phyloP scores from a whole-genome alignment of 2,329 filamentous ascomycete species.

The Alternaria solani region DNA sequence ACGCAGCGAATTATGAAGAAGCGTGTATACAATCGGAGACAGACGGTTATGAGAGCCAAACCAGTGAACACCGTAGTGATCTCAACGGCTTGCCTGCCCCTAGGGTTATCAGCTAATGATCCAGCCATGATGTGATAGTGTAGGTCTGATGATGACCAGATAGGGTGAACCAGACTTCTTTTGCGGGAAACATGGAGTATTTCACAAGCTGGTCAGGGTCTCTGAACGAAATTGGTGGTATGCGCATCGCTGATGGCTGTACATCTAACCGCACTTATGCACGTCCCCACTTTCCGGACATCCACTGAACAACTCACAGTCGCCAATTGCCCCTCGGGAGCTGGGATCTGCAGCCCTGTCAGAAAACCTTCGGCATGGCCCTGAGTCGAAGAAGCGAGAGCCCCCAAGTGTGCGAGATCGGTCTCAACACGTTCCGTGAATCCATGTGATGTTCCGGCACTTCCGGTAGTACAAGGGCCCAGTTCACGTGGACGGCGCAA shows the following conservation, averaged over 20 bases:
- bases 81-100: constrained; percentile 33
- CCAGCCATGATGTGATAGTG: constrained; percentile 11
- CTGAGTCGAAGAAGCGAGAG: constrained; percentile 9
- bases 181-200: constrained; percentile 12
- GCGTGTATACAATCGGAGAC: constrained; percentile 41
- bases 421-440: constrained; percentile 6
- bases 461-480: constrained; percentile 8
- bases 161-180: not conserved
- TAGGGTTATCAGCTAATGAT: constrained; percentile 25
- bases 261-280: constrained; percentile 5
- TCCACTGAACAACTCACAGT: constrained; percentile 7
- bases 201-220: constrained; percentile 5
- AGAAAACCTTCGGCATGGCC: constrained; percentile 10
- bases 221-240: constrained; percentile 6
- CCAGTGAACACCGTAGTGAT: constrained; percentile 38
- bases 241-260: constrained; percentile 9
- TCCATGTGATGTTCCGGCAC: constrained; percentile 2
- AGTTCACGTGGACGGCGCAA: not conserved
- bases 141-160: constrained; percentile 6
- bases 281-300: constrained; percentile 12
- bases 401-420: constrained; percentile 9
- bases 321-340: constrained; percentile 7
- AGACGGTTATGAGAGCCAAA: constrained; percentile 33
- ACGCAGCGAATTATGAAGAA: constrained; percentile 39
- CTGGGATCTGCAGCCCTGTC: constrained; percentile 7